phyloP scores from a whole-genome alignment of 2,329 filamentous ascomycete genomes.

The Orbilia javanica region DNA sequence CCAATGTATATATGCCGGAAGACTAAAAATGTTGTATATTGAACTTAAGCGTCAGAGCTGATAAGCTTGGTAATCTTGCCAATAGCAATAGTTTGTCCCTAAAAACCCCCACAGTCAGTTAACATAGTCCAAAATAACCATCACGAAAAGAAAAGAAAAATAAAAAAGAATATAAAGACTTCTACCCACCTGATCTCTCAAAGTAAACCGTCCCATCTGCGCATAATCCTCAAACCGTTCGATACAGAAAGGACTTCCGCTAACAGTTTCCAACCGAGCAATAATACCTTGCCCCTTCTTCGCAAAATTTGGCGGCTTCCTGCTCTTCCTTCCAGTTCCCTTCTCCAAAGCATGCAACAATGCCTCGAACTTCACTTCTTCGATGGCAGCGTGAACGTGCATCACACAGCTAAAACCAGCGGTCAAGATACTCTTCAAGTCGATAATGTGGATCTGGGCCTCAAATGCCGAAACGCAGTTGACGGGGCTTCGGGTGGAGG shows the following conservation, averaged over 20 bases:
- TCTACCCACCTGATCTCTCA: slow-evolving; percentile 81
- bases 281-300: slow-evolving; percentile 87
- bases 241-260: slow-evolving; percentile 87
- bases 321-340: slow-evolving; percentile 92
- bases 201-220: slow-evolving; percentile 89
- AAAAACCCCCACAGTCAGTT: slow-evolving; percentile 61
- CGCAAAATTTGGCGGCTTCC: slow-evolving; percentile 90
- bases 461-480: slow-evolving; percentile 92
- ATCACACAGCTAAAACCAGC: slow-evolving; percentile 98
- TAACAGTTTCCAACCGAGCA: slow-evolving; percentile 87
- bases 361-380: slow-evolving; percentile 91
- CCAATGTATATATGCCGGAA: neutral
- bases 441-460: slow-evolving; percentile 94
- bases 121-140: no score
- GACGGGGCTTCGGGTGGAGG: slow-evolving; percentile 91
- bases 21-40: neutral
- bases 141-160: slow-evolving; percentile 35
- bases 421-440: slow-evolving; percentile 91
- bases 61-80: slow-evolving; percentile 97
- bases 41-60: slow-evolving; percentile 48
- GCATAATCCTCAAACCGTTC: slow-evolving; percentile 96
- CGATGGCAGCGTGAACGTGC: slow-evolving; percentile 96
- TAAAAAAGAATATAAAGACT: slow-evolving; percentile 12
- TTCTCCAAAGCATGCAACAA: slow-evolving; percentile 96
- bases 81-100: slow-evolving; percentile 99